Evolutionary conservation across 2,329 filamentous ascomycete genomes (phyloP), one percentile per base, ranked within the genome.

Genomic region (Beauveria varroae): DNA sequence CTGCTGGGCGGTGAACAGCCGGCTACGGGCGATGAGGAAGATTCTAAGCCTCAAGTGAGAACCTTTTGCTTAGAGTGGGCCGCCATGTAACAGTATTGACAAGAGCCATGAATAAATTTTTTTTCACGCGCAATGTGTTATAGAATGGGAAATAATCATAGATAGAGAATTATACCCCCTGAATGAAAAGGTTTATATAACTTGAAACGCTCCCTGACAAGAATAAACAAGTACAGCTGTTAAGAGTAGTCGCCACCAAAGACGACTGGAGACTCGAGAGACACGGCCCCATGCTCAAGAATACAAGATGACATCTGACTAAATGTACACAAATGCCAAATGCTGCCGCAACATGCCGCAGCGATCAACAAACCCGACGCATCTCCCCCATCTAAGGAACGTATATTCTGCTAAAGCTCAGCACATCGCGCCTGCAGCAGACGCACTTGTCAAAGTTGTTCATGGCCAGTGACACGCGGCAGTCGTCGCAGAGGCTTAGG

Each of bases 371-470:
- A 12, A 4, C 34, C 34, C 34, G 34, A 37, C 34, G 34, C 34
- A 37, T 18, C 22, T 3, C 12, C 18, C 26, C n/a, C 24, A 30
- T 40, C 64, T 63, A 88, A 55, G 95, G 95, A 46, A 98, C 92
- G 79, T 90, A 99, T 63, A 99, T 86, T 67, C 91, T 85, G 66
- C 91, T 93, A 74, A 96, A 98, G 60, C 93, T 95, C 60, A 86
- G 85, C 34, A 98, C 91, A 68, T 95, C 89, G 61, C 91, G 85
- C 56, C 95, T 84, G 73, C 95, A 98, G 69, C 93, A 98, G 44
- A 98, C 93, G 71, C 95, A 99, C 71, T 91, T 96, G 65, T 93
- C 91, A 72, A 96, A 98, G 72, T 98, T 98, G 72, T 97, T 96
- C 86, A 96, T 93, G 3, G 95, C 95, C 64, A 98, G 80, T 49